These are phyloP conservation scores for Curvularia verruculosa DNA, from an alignment of 2,329 filamentous ascomycete species.

Conservation along the genomic window DNA sequence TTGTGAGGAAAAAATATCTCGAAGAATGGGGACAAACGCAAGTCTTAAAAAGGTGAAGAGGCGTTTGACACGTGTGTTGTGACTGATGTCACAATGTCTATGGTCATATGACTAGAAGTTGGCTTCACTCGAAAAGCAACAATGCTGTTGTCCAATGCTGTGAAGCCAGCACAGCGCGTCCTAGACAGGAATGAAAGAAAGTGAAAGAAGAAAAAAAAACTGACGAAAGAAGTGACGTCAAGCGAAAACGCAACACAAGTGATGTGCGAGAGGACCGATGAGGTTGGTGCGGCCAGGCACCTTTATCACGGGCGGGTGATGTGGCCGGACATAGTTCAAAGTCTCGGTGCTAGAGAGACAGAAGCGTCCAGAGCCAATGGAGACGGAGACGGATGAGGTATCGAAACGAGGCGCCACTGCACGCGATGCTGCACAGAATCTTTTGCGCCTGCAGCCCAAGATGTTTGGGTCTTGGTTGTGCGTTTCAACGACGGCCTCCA, in stretches of 20 bases:
- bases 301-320: conserved; percentile 44
- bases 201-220: conserved; percentile 11
- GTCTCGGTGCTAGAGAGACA: conserved; percentile 29
- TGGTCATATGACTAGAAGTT: conserved; percentile 21
- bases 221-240: conserved; percentile 10
- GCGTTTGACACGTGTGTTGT: conserved; percentile 20
- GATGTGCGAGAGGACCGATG: conserved; percentile 22
- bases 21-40: conserved; percentile 5
- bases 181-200: conserved; percentile 23
- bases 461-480: conserved; percentile 39
- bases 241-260: conserved; percentile 22
- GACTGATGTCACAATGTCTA: conserved; percentile 19
- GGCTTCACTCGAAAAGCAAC: conserved; percentile 36
- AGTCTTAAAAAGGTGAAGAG: conserved; percentile 11
- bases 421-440: conserved; percentile 41
- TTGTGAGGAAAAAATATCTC: not conserved
- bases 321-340: conserved; percentile 23
- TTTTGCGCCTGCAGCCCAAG: conserved; percentile 43
- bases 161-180: conserved; percentile 20
- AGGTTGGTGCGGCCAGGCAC: conserved; percentile 27
- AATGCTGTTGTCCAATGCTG: conserved; percentile 39
- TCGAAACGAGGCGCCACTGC: conserved; percentile 47
- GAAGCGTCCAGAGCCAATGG: conserved; percentile 44
- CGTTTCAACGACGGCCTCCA: conserved; percentile 45
- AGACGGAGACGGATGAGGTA: conserved; percentile 26